phyloP scores from a whole-genome alignment of 1,284 basidiomycete species.

The Polyporus tsugae region DNA sequence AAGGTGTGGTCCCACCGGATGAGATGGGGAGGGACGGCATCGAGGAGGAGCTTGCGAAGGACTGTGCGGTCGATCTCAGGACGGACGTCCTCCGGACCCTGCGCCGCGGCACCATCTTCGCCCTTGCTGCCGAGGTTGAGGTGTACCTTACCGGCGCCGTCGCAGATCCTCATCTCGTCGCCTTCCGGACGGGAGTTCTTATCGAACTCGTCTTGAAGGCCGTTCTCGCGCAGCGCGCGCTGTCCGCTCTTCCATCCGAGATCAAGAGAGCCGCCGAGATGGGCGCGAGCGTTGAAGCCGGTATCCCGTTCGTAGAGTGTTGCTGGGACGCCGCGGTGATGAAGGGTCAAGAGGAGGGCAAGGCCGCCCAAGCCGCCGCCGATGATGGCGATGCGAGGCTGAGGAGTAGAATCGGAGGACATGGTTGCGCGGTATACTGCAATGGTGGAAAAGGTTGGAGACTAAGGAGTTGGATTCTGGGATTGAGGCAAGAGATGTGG shows the following conservation, averaged over 20 bases:
- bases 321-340: conserved; percentile 8
- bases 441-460: background rate
- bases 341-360: conserved; percentile 11
- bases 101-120: background rate
- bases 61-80: conserved; percentile 28
- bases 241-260: conserved; percentile 26
- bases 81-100: conserved; percentile 9
- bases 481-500: no score
- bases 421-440: background rate
- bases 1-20: conserved; percentile 25
- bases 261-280: conserved; percentile 28
- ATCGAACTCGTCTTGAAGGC: conserved; percentile 23
- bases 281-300: conserved; percentile 14
- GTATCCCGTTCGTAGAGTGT: conserved; percentile 13
- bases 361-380: conserved; percentile 14
- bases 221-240: conserved; percentile 26
- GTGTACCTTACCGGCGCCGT: conserved; percentile 11
- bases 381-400: conserved; percentile 13
- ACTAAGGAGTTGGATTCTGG: no score
- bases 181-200: conserved; percentile 22
- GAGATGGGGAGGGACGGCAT: conserved; percentile 14
- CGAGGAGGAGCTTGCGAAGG: conserved; percentile 27
- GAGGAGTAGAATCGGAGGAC: background rate
- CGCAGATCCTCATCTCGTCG: conserved; percentile 18
- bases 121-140: background rate